Percentiles rank a stretch among this genome's conserved stretches.
Conservation (phyloP, 164 flowering plant genomes). For the Sedum album region DNA sequence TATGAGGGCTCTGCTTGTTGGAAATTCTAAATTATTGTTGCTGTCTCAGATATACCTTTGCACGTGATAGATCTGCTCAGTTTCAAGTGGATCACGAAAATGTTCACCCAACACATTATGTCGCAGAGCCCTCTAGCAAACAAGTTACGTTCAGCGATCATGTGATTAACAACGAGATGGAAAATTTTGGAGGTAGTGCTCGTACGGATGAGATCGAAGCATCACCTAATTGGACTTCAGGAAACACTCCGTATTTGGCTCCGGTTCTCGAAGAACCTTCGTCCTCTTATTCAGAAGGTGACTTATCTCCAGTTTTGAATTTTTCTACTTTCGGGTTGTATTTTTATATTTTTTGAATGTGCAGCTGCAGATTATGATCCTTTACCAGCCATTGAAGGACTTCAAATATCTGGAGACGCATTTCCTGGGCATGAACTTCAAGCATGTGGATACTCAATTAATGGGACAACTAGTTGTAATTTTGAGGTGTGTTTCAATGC, state of each 20-base stretch:
- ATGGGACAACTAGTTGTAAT: slow-evolving; percentile 95
- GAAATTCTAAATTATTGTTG: background rate
- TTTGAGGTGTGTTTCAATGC: slow-evolving; percentile 53
- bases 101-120: slow-evolving; percentile 19
- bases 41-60: slow-evolving; percentile 31
- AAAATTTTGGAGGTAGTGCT: slow-evolving; percentile 41
- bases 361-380: slow-evolving; percentile 94
- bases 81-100: slow-evolving; percentile 21
- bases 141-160: slow-evolving; percentile 58
- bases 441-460: slow-evolving; percentile 79
- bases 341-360: slow-evolving; percentile 13
- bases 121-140: slow-evolving; percentile 36
- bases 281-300: slow-evolving; percentile 94
- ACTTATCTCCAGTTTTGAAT: background rate
- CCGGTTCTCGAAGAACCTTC: slow-evolving; percentile 95
- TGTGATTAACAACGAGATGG: slow-evolving; percentile 50
- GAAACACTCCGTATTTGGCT: slow-evolving; percentile 55
- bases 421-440: slow-evolving; percentile 77
- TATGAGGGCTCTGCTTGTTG: background rate
- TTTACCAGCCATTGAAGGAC: slow-evolving; percentile 75
- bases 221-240: slow-evolving; percentile 57
- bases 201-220: slow-evolving; percentile 45
- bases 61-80: slow-evolving; percentile 29
- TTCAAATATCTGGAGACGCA: slow-evolving; percentile 93
- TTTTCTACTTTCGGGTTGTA: background rate